Evolutionary conservation across 768 basidiomycete genomes (phyloP).

Genomic region (Neoboletus subvelutipes): DNA sequence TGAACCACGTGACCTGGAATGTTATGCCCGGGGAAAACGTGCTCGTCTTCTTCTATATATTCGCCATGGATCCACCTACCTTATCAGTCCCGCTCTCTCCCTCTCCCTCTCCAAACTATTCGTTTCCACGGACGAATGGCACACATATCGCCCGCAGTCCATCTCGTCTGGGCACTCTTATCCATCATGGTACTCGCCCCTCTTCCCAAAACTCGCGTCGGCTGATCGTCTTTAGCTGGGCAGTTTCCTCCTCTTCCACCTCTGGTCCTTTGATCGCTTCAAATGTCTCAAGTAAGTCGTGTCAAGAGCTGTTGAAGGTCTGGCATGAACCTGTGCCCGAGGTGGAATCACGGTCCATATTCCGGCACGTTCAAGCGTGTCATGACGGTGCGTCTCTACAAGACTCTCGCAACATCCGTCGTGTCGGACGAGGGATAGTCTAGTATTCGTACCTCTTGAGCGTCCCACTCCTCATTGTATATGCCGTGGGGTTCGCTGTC

Average conservation of each 20-base stretch:
- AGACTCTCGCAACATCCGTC: background rate
- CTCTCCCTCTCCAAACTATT: background rate
- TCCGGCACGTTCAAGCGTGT: conserved; percentile 80
- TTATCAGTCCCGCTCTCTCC: background rate
- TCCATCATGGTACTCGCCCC: conserved; percentile 41
- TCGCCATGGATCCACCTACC: background rate
- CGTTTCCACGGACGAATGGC: conserved; percentile 43
- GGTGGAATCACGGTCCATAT: conserved; percentile 67
- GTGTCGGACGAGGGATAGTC: background rate
- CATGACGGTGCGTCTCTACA: conserved; percentile 65
- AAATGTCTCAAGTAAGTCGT: conserved; percentile 59
- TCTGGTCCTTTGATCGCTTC: conserved; percentile 82
- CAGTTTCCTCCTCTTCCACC: conserved; percentile 64
- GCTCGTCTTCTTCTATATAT: background rate
- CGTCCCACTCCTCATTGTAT: conserved; percentile 58
- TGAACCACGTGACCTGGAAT: background rate
- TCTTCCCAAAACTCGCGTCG: background rate
- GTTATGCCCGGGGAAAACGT: too few species aligned
- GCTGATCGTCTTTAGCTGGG: conserved; percentile 43
- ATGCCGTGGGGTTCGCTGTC: conserved; percentile 59
- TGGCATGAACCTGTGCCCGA: conserved; percentile 23
- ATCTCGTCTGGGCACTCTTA: conserved; percentile 63
- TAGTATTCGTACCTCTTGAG: conserved; percentile 72
- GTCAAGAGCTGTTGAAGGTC: background rate
- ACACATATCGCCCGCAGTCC: conserved; percentile 58